Evolutionary conservation across 2,329 filamentous ascomycete genomes (phyloP).

Genomic region (Gnomoniopsis smithogilvyi): DNA sequence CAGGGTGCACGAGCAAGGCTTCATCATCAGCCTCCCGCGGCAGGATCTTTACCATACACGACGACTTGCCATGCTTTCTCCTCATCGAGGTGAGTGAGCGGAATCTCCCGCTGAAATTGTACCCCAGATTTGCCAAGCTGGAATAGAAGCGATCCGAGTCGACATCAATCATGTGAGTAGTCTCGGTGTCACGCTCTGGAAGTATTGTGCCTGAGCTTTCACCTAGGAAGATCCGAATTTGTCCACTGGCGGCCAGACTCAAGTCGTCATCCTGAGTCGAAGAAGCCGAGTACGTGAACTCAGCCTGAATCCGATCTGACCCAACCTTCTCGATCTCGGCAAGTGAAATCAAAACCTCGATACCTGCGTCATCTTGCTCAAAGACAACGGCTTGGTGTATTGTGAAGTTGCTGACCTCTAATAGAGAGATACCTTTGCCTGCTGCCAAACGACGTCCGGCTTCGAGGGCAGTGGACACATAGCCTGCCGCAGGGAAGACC

Average conservation of each 20-base stretch:
- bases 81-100: neutral
- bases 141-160: slow-evolving; percentile 9
- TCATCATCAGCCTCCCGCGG: neutral
- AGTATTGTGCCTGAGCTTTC: neutral
- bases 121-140: slow-evolving; percentile 7
- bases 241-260: neutral
- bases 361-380: slow-evolving; percentile 11
- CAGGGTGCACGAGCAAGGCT: slow-evolving; percentile 1
- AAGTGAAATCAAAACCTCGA: slow-evolving; percentile 9
- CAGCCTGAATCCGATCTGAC: neutral
- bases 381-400: slow-evolving; percentile 21
- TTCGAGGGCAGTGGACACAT: slow-evolving; percentile 22
- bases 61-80: neutral
- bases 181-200: neutral
- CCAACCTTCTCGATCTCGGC: neutral
- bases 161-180: neutral
- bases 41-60: neutral
- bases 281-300: neutral
- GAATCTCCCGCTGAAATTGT: slow-evolving; percentile 12
- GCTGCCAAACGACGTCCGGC: slow-evolving; percentile 8
- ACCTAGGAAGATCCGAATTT: neutral
- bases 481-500: slow-evolving; percentile 34
- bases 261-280: neutral
- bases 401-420: slow-evolving; percentile 20
- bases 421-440: neutral